phyloP scores from a whole-genome alignment of 441 rosid genomes.

The Arabidopsis hybrid region DNA sequence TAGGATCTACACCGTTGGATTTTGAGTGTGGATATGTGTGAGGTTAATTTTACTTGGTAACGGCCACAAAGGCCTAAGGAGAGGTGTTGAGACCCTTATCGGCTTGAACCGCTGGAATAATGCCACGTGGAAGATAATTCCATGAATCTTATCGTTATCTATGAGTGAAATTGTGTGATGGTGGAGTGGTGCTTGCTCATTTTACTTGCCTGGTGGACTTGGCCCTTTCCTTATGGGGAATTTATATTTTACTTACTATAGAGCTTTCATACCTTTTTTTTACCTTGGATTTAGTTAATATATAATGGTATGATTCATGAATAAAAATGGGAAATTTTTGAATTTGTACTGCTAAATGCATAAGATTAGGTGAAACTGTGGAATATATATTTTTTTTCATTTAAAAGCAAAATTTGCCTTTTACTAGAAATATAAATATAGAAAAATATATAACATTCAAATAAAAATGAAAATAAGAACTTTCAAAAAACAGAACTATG shows the following conservation, averaged over 20 bases:
- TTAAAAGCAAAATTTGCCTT: too few relatives aligned
- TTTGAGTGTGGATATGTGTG: constrained; percentile 38
- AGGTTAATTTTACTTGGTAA: constrained; percentile 28
- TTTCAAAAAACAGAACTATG: too few relatives aligned
- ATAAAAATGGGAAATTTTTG: too few relatives aligned
- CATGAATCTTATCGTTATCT: constrained; percentile 44
- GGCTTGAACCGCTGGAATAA: constrained; percentile 12
- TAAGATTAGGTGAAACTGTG: too few relatives aligned
- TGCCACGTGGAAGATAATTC: constrained; percentile 44
- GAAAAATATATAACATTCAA: too few relatives aligned
- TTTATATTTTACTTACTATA: constrained; percentile 1
- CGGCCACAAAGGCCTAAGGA: constrained; percentile 34
- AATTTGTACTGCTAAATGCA: too few relatives aligned
- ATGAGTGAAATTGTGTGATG: constrained; percentile 42
- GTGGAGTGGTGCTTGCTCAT: constrained; percentile 19
- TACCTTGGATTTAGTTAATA: neutral
- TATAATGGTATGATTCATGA: too few relatives aligned
- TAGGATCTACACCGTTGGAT: constrained; percentile 39
- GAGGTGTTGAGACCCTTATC: constrained; percentile 44
- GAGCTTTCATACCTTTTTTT: neutral
- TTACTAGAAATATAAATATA: too few relatives aligned
- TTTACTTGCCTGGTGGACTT: constrained; percentile 16
- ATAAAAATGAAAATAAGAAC: too few relatives aligned
- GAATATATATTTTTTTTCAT: too few relatives aligned
- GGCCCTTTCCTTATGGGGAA: constrained; percentile 8